These are phyloP conservation scores for Aspergillus fructus DNA, from an alignment of 2,329 filamentous ascomycete genomes.

Conservation along the genomic window DNA sequence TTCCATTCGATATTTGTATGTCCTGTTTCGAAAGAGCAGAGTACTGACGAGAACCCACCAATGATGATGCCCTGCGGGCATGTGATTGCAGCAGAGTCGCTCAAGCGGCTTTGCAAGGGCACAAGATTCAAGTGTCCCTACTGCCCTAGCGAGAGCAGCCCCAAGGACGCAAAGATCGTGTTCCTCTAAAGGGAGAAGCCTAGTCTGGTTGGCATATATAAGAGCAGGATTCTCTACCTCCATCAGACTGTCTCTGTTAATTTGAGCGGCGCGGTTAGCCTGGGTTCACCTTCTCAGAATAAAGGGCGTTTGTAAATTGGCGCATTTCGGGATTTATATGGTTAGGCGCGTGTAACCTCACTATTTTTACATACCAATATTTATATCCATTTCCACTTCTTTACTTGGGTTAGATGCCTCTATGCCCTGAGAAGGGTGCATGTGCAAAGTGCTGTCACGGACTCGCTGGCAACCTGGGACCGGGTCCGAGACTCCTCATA, in stretches of 20 bases:
- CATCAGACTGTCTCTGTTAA: slow-evolving; percentile 3
- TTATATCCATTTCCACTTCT: background rate
- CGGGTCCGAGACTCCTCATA: no score
- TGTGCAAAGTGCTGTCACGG: background rate
- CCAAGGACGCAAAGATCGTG: slow-evolving; percentile 73
- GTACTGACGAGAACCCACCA: slow-evolving; percentile 86
- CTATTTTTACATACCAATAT: slow-evolving; percentile 2
- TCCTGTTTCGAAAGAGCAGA: slow-evolving; percentile 94
- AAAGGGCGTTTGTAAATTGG: slow-evolving; percentile 3
- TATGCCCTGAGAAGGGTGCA: background rate
- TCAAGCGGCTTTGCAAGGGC: slow-evolving; percentile 77
- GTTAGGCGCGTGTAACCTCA: background rate
- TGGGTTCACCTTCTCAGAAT: background rate
- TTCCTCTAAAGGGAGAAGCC: slow-evolving; percentile 52
- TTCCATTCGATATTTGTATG: slow-evolving; percentile 99
- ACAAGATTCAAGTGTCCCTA: slow-evolving; percentile 92
- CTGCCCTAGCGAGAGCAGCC: slow-evolving; percentile 79
- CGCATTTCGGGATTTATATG: background rate
- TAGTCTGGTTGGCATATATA: slow-evolving; percentile 1
- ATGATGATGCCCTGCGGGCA: slow-evolving; percentile 98
- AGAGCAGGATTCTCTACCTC: slow-evolving; percentile 11
- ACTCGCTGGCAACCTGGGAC: background rate
- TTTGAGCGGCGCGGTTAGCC: background rate
- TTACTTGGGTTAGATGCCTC: background rate
- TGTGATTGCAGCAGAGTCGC: slow-evolving; percentile 81